Evolutionary conservation across 352 stramenopile species (phyloP), one percentile per base, ranked within the genome.

Genomic region (Globisporangium parvum): DNA sequence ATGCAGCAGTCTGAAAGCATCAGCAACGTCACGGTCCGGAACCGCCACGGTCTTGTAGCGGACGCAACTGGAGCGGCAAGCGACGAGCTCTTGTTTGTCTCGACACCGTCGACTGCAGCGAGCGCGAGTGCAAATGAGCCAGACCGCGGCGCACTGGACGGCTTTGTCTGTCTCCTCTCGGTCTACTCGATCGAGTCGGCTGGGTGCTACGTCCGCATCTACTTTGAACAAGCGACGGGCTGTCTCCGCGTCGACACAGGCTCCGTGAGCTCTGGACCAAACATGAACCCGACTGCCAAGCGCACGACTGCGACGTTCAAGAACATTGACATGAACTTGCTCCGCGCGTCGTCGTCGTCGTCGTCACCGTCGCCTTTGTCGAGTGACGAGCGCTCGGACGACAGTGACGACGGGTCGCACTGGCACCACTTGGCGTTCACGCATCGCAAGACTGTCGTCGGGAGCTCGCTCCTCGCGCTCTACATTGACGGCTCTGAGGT

Each of bases 341-440:
- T 89, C 46, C 56, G 68, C 37, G 49, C 69, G 37, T 2, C 66
- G 20, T 35, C 40, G 15, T 12, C 20, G 1, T 3, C 26, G 18
- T 11, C 50, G 12, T 8, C 37, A 23, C 3, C 10, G 18, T 2
- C 17, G 31, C 21, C 53, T 41, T 20, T n/a, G 39, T 44, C 3
- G 8, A 11, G 4, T 2, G 31, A 37, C 31, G 31, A 37, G 26
- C 47, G 47, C 24, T 8, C 12, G 5, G 55, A 59, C 8, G 40
- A 63, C 23, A 68, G 60, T 24, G 59, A 77, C 51, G 63, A 67
- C 21, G 56, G 63, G 14, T 62, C 64, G 28, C 73, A 87, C 26
- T 93, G 83, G 83, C 80, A 91, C 51, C 83, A 93, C 28, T 60
- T 93, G 14, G 71, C 73, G 24, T 72, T 93, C 12, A 83, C 78